A percentile compares a stretch with the other conserved stretches of the same genome.
Evolutionary conservation across 345 rosid species (phyloP).

Genomic region (Eucalyptus pumila): DNA sequence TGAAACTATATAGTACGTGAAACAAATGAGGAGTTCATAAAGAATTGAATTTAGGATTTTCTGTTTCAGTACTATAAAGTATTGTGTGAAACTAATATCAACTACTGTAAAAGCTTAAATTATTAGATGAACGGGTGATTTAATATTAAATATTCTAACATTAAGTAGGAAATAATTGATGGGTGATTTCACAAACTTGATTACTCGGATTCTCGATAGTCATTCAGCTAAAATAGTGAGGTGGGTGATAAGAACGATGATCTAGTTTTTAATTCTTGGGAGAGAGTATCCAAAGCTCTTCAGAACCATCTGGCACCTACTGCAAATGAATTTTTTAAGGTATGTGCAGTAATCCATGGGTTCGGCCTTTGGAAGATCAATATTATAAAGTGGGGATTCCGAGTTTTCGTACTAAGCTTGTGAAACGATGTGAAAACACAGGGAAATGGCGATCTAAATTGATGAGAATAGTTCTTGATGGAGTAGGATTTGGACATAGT

Average conservation of each 20-base stretch:
- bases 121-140: not conserved
- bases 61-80: not conserved
- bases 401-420: not conserved
- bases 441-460: not conserved
- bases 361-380: not conserved
- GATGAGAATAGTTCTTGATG: not conserved
- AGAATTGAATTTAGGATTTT: not conserved
- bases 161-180: not conserved
- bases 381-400: not conserved
- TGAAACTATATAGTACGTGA: not conserved
- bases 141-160: not conserved
- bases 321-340: not conserved
- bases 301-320: not conserved
- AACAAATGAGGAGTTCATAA: not conserved
- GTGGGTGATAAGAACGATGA: not conserved
- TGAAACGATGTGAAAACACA: not conserved
- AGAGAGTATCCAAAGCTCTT: not conserved
- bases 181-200: not conserved
- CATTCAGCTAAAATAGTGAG: not conserved
- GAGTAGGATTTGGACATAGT: not conserved
- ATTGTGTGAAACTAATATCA: accelerated
- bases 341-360: not conserved
- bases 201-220: not conserved
- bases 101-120: not conserved
- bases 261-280: not conserved